These are phyloP conservation scores for Tolypocladium tropicale DNA, from an alignment of 2,329 filamentous ascomycete genomes.

Conservation along the genomic window DNA sequence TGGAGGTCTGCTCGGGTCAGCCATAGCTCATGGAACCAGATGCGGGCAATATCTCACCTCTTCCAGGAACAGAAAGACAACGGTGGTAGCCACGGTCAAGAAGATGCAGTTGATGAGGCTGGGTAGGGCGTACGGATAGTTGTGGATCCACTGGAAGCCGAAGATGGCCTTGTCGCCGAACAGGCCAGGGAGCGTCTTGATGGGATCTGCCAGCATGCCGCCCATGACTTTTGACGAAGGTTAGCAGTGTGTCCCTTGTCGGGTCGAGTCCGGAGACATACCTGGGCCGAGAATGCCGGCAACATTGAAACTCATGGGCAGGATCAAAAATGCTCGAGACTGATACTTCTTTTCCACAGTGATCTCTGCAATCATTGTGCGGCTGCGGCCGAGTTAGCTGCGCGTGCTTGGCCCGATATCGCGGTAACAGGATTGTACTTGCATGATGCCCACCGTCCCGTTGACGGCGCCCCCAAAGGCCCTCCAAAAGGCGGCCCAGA, in stretches of 20 bases:
- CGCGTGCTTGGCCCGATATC: too few species aligned
- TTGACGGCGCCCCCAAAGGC: slow-evolving; percentile 62
- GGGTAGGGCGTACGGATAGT: slow-evolving; percentile 43
- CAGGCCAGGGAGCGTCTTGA: slow-evolving; percentile 40
- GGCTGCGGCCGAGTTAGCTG: slow-evolving; percentile 6
- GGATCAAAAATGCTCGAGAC: slow-evolving; percentile 61
- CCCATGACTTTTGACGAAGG: slow-evolving; percentile 36
- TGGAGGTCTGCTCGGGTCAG: slow-evolving; percentile 36
- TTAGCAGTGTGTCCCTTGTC: background rate
- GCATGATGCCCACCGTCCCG: slow-evolving; percentile 63
- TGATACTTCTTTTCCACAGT: slow-evolving; percentile 56
- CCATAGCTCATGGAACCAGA: slow-evolving; percentile 28
- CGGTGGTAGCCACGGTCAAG: slow-evolving; percentile 29
- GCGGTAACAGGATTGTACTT: slow-evolving; percentile 4
- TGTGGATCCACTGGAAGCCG: slow-evolving; percentile 47
- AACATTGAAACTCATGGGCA: slow-evolving; percentile 64
- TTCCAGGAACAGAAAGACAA: slow-evolving; percentile 40
- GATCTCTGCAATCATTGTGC: slow-evolving; percentile 49
- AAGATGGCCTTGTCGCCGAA: slow-evolving; percentile 39
- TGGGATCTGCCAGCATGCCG: slow-evolving; percentile 58
- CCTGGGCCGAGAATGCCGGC: slow-evolving; percentile 61
- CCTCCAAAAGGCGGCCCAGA: slow-evolving; percentile 62
- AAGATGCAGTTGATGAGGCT: slow-evolving; percentile 42
- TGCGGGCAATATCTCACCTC: slow-evolving; percentile 57
- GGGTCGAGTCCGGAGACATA: background rate